phyloP scores from a whole-genome alignment of 169 alveolate genomes.

The Blepharisma undulans region DNA sequence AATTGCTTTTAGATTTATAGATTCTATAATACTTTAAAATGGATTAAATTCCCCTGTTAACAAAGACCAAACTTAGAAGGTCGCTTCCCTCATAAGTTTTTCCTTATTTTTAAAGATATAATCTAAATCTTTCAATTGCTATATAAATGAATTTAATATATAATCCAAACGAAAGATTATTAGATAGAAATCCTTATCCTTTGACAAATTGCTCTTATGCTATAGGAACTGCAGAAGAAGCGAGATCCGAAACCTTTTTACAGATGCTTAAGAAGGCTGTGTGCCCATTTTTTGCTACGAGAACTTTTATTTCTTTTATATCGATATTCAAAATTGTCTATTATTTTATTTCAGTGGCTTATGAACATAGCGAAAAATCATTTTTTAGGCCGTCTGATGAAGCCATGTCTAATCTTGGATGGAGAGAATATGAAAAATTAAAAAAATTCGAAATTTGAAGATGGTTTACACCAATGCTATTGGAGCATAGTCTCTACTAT shows the following conservation, averaged over 20 bases:
- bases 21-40: too few relatives aligned
- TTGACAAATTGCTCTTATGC: too few relatives aligned
- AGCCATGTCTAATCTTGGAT: slow-evolving; percentile 44
- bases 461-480: slow-evolving; percentile 45
- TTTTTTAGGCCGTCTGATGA: slow-evolving; percentile 45
- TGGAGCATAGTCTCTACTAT: slow-evolving; percentile 49
- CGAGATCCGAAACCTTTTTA: neutral
- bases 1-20: too few relatives aligned
- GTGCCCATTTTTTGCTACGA: slow-evolving; percentile 4
- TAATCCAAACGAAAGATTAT: neutral
- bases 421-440: slow-evolving; percentile 20
- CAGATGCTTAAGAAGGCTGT: neutral
- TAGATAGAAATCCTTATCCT: too few relatives aligned
- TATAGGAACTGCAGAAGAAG: slow-evolving; percentile 25
- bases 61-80: too few relatives aligned
- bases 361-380: neutral
- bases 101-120: neutral
- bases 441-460: slow-evolving; percentile 45
- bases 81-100: too few relatives aligned
- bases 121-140: neutral
- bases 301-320: neutral
- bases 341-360: neutral
- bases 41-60: too few relatives aligned
- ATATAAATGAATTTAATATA: neutral
- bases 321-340: neutral